Percentiles rank a stretch among this genome's conserved stretches.
phyloP scores from a whole-genome alignment of 1,284 basidiomycete species.

The Ustilago crameri region DNA sequence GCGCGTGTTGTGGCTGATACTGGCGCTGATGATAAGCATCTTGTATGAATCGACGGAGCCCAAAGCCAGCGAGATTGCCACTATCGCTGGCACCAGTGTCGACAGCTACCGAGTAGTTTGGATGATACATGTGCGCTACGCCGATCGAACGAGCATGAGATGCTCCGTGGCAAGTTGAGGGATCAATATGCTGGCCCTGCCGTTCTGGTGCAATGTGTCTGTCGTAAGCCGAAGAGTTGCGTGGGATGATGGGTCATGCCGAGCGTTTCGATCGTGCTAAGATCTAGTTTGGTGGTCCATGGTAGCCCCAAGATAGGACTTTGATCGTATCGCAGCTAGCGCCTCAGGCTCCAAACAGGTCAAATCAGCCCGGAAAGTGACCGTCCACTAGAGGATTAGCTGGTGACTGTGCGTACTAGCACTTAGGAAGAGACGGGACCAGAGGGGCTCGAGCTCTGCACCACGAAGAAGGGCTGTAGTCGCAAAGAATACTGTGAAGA shows the following conservation, averaged over 20 bases:
- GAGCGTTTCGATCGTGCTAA: too few species aligned
- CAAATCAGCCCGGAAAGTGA: too few species aligned
- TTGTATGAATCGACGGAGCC: constrained; percentile 39
- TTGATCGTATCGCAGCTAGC: too few species aligned
- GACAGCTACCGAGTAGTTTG: constrained; percentile 3
- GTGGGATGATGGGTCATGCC: too few species aligned
- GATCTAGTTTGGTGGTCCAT: too few species aligned
- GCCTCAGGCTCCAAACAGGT: too few species aligned
- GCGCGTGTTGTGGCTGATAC: constrained; percentile 2
- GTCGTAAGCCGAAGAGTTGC: too few species aligned
- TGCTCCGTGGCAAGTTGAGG: not conserved
- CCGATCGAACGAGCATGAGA: not conserved
- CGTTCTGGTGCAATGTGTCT: too few species aligned
- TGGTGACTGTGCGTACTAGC: too few species aligned
- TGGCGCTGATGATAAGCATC: constrained; percentile 29
- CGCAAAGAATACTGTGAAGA: not conserved
- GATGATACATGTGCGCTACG: constrained; percentile 15
- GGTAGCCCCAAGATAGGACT: too few species aligned
- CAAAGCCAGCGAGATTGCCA: constrained; percentile 50
- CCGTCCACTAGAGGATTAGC: too few species aligned
- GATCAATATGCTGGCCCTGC: too few species aligned
- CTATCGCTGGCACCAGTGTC: not conserved
- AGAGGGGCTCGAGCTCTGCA: not conserved
- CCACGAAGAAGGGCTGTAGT: not conserved
- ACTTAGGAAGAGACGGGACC: not conserved